These are phyloP conservation scores for Sophora flavescens DNA, from an alignment of 306 rosid genomes.

Conservation along the genomic window DNA sequence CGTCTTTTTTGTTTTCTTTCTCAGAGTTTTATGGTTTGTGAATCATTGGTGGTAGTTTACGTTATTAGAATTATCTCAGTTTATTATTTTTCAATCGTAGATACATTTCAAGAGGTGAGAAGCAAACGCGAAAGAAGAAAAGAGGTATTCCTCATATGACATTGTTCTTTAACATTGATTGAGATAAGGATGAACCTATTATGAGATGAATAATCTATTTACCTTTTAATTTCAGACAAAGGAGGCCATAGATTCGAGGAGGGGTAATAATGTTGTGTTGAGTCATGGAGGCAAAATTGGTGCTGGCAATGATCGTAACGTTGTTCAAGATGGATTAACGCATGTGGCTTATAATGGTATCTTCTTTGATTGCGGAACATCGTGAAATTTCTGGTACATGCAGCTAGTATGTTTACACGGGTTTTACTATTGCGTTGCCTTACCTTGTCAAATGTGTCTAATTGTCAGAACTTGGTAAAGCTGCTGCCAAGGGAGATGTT, in stretches of 20 bases:
- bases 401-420: constrained; percentile 24
- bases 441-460: constrained; percentile 52
- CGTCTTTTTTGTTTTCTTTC: background rate
- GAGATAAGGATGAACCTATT: constrained; percentile 8
- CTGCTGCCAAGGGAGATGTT: constrained; percentile 52
- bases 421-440: constrained; percentile 45
- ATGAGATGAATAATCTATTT: constrained; percentile 28
- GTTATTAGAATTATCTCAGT: constrained; percentile 14
- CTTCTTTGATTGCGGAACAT: constrained; percentile 39
- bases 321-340: constrained; percentile 50
- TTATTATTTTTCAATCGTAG: constrained; percentile 53
- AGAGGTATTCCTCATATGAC: constrained; percentile 62
- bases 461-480: constrained; percentile 63
- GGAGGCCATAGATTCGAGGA: constrained; percentile 63
- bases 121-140: constrained; percentile 86
- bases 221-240: constrained; percentile 53
- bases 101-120: constrained; percentile 79
- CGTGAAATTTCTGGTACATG: constrained; percentile 42
- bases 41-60: constrained; percentile 10
- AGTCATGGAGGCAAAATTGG: constrained; percentile 52
- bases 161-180: constrained; percentile 21
- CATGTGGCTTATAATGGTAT: constrained; percentile 58
- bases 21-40: background rate
- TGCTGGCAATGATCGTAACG: constrained; percentile 39
- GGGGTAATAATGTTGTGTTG: constrained; percentile 45